Conservation (phyloP, 2,329 filamentous ascomycete genomes). For the Rosellinia necatrix region DNA sequence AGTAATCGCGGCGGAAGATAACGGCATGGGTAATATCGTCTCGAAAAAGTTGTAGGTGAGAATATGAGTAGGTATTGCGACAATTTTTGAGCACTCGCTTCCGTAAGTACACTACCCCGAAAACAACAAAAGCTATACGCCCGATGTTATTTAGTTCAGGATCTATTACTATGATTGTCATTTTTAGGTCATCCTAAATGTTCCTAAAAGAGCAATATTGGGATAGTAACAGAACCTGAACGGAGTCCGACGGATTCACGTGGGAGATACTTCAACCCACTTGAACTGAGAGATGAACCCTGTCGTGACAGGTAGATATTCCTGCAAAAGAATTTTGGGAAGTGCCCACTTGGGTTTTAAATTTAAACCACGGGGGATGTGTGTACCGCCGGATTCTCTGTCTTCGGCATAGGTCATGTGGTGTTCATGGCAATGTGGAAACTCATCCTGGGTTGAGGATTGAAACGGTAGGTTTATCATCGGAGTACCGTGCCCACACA, state of each 20-base stretch:
- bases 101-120: background rate
- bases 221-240: background rate
- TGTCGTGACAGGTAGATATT: background rate
- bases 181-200: background rate
- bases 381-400: background rate
- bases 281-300: background rate
- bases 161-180: background rate
- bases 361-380: conserved; percentile 9
- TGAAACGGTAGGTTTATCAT: background rate
- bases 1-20: conserved; percentile 5
- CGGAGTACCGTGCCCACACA: background rate
- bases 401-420: background rate
- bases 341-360: conserved; percentile 13
- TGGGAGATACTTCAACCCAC: background rate
- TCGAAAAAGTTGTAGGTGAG: background rate
- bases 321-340: background rate
- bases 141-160: background rate
- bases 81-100: conserved; percentile 25
- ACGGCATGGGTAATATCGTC: background rate
- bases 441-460: background rate
- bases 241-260: background rate
- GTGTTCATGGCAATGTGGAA: background rate
- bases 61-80: background rate
- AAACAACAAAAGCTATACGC: background rate
- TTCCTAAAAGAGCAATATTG: background rate